Evolutionary conservation across 2,329 filamentous ascomycete genomes (phyloP).

Genomic region (Immersiporthe knoxdaviesiana): DNA sequence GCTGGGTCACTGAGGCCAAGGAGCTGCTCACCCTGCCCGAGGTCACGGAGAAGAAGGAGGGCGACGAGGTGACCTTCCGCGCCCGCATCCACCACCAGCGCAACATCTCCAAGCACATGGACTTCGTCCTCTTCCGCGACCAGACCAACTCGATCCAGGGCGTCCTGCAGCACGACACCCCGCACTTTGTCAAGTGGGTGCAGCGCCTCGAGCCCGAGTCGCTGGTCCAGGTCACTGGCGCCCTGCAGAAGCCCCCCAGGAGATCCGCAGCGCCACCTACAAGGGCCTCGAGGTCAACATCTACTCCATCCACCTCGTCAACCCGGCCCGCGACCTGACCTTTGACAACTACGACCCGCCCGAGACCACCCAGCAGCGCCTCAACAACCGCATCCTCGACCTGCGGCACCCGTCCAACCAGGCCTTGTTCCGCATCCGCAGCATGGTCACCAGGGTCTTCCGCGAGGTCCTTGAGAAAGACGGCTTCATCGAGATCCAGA

Average conservation of each 20-base stretch:
- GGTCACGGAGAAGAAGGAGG: conserved; percentile 55
- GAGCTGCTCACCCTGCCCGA: conserved; percentile 46
- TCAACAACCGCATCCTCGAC: conserved; percentile 78
- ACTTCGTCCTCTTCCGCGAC: conserved; percentile 86
- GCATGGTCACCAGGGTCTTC: conserved; percentile 79
- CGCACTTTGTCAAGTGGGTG: conserved; percentile 79
- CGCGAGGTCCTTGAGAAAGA: conserved; percentile 72
- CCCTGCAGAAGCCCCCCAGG: conserved; percentile 74
- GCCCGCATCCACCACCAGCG: conserved; percentile 79
- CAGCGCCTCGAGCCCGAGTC: conserved; percentile 80
- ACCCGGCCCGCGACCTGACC: conserved; percentile 52
- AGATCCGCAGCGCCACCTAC: conserved; percentile 74
- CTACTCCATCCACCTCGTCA: conserved; percentile 54
- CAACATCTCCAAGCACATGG: conserved; percentile 78
- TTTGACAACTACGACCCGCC: conserved; percentile 56
- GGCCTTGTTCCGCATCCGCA: conserved; percentile 84
- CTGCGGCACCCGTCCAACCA: conserved; percentile 85
- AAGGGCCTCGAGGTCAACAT: conserved; percentile 78
- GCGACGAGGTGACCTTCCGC: conserved; percentile 66
- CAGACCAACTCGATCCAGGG: conserved; percentile 84
- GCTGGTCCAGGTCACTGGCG: conserved; percentile 76
- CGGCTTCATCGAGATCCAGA: conserved; percentile 91
- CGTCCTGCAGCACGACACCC: conserved; percentile 62
- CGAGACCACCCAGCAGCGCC: conserved; percentile 62
- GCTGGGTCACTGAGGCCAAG: conserved; percentile 35